Evolutionary conservation across 208 protist genomes (phyloP), one percentile per base, ranked within the genome.

Genomic region (Trichomonas tenax): DNA sequence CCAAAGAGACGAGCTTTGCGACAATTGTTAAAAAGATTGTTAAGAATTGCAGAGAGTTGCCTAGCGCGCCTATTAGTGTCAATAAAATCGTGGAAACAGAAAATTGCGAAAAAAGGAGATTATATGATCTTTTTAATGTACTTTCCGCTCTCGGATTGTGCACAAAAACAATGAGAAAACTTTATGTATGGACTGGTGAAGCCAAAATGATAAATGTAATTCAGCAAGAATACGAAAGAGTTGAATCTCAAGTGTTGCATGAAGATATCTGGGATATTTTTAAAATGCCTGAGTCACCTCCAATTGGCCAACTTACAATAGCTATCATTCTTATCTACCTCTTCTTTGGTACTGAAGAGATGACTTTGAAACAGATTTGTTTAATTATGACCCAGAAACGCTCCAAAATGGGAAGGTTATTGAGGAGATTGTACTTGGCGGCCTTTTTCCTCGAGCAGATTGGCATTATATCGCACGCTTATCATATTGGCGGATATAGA

Each of bases 41-140:
- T n/a, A 72, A 72, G 26, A 21, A 72, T n/a, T 72, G 58, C 58
- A 72, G 26, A 21, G 58, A 72, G 4, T n/a, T 6, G 8, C 58
- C 58, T 8, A 17, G 26, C 26, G 58, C 11, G 26, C 58, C 58
- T 31, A 72, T 72, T 31, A 72, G 58, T 21, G 58, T 72, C 58
- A 72, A 72, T 72, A 72, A 72, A 26, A 72, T 72, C 8, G 58
- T 72, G 4, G 58, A 72, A 26, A n/a, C 58, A 31, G 58, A 72
- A 26, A 72, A 72, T 21, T 84, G 36, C 81, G 82, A 89, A 46
- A 89, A 89, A 46, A 9, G 82, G n/a, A n/a, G 82, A 8, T 40
- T 89, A 46, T 89, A 89, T 40, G 82, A 89, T 40, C 23, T 89
- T 34, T 46, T 89, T 40, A 89, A 89, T 89, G 82, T 89, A n/a